Conservation (phyloP, 495 filamentous ascomycete genomes). For the Penicillium riverlandense region DNA sequence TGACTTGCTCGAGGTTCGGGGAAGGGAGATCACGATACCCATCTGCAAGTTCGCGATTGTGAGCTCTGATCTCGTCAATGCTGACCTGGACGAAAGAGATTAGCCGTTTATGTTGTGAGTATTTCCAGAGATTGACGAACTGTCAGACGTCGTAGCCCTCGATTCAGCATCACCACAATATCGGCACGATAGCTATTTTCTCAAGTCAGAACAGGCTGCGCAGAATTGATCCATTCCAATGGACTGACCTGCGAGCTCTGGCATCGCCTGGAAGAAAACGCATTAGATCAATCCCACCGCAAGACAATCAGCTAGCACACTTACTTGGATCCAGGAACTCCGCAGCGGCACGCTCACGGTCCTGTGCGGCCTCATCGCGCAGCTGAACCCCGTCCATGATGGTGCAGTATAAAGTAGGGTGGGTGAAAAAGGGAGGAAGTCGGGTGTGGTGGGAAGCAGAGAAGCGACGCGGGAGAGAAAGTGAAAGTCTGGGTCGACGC, state of each 20-base stretch:
- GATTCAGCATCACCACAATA: conserved; percentile 89
- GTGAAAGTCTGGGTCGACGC: conserved; percentile 19
- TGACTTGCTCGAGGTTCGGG: too few relatives aligned
- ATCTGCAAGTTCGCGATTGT: conserved; percentile 83
- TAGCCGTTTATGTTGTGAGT: conserved; percentile 4
- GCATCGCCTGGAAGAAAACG: conserved; percentile 31
- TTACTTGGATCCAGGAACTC: conserved; percentile 85
- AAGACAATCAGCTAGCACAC: conserved; percentile 14
- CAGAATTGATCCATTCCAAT: background rate
- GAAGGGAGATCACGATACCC: conserved; percentile 36
- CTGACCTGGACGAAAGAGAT: conserved; percentile 56
- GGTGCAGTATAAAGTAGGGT: conserved; percentile 9
- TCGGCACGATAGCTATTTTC: conserved; percentile 64
- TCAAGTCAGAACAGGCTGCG: conserved; percentile 9
- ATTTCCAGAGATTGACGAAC: conserved; percentile 26
- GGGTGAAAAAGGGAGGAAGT: conserved; percentile 7
- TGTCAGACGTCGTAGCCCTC: conserved; percentile 63
- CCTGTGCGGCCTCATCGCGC: conserved; percentile 72
- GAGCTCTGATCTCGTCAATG: conserved; percentile 87
- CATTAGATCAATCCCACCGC: conserved; percentile 11
- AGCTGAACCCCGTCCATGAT: conserved; percentile 67
- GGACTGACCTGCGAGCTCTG: conserved; percentile 48
- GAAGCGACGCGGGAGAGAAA: background rate
- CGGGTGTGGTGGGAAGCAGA: background rate
- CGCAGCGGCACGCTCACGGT: conserved; percentile 70